A percentile compares a stretch with the other conserved stretches of the same genome.
These are phyloP conservation scores for Agastache rugosa DNA, from an alignment of 257 asterid genomes.

Conservation along the genomic window DNA sequence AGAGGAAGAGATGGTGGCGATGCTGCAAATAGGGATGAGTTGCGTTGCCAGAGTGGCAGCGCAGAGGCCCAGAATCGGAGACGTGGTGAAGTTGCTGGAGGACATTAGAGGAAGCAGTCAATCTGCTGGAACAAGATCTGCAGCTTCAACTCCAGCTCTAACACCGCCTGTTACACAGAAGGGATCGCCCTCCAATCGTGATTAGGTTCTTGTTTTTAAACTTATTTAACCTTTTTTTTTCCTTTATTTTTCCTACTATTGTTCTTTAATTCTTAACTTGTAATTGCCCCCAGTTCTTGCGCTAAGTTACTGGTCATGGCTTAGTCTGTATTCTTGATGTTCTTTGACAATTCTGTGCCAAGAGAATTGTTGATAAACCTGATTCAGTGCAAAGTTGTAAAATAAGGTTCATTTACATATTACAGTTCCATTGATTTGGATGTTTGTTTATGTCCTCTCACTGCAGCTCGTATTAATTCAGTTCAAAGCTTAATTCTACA, in stretches of 20 bases:
- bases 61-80: constrained; percentile 63
- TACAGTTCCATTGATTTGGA: constrained; percentile 1
- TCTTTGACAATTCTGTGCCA: neutral
- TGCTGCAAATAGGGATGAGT: constrained; percentile 68
- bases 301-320: constrained; percentile 24
- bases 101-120: constrained; percentile 52
- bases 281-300: constrained; percentile 19
- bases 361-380: constrained; percentile 9
- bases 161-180: constrained; percentile 37
- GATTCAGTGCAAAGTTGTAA: constrained; percentile 1
- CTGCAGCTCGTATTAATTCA: neutral
- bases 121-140: constrained; percentile 47
- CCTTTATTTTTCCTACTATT: neutral
- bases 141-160: constrained; percentile 46
- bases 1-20: constrained; percentile 74
- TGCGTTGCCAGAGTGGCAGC: constrained; percentile 61
- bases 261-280: constrained; percentile 11
- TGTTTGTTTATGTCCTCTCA: neutral
- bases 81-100: constrained; percentile 60
- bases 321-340: constrained; percentile 20
- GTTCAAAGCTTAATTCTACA: neutral
- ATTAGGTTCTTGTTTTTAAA: constrained; percentile 35
- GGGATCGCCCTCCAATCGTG: constrained; percentile 43
- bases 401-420: neutral
- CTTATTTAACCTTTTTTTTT: neutral